Base-by-base conservation (phyloP, 306 rosid species). In the Fragaria ananassa region DNA sequence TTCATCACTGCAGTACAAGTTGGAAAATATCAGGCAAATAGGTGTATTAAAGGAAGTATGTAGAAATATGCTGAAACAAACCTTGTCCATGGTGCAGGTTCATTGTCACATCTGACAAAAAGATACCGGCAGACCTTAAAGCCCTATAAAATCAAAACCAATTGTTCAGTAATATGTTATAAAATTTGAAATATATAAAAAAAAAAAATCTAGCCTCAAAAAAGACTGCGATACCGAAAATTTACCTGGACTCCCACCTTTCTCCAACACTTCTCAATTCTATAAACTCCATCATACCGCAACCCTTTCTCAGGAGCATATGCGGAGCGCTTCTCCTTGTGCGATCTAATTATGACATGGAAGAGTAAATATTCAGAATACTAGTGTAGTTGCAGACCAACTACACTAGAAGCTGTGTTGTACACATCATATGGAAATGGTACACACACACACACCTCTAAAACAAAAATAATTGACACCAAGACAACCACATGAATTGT, bases 211-310 rank as follows among this genome's bases (percentile, higher is more conserved):
- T 42, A 1, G 42, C 27, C 72, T 27, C 47, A 47, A 27, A n/a
- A 70, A 23, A 29, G 47, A 8, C 67, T 34, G 29, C 5, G 50
- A 78, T 27, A 29, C 65, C 76, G 39, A 15, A 35, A 57, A 21
- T n/a, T 79, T 84, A 92, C 97, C 76, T 93, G 98, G 10, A 58
- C 50, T 75, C 98, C 97, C 68, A 68, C 75, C 80, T 89, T 93
- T 23, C 85, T 88, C 98, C 98, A 93, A 76, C 98, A 93, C 70
- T 89, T 89, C 83, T 93, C 98, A 54, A 91, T 88, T 78, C 96
- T 83, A 23, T 93, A 93, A 17, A 86, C 78, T 29, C 97, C 98
- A 47, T 93, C 98, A 76, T 93, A 93, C 23, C 97, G 85, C 58
- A 93, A 66, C 2, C 97, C 97, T 34, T 39, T 64, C 70, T 83